phyloP scores from a whole-genome alignment of 441 rosid genomes.

The Iberis amara region DNA sequence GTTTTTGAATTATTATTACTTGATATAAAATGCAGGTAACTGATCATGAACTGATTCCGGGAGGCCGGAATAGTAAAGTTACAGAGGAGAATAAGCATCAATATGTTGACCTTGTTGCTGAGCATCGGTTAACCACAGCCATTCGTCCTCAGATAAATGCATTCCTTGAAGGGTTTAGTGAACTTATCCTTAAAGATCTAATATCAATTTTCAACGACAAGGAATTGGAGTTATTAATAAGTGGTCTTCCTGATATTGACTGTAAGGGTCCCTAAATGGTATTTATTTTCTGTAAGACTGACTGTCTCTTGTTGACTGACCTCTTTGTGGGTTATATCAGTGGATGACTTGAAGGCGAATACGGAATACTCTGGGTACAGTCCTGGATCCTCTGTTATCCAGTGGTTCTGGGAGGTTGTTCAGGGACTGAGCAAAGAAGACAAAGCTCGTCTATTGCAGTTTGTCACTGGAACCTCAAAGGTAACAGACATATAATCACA shows the following conservation, averaged over 20 bases:
- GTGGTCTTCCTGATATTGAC: conserved; percentile 96
- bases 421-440: conserved; percentile 96
- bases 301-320: neutral
- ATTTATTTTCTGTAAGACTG: neutral
- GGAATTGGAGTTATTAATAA: conserved; percentile 84
- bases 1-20: neutral
- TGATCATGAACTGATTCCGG: conserved; percentile 85
- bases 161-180: conserved; percentile 79
- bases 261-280: conserved; percentile 38
- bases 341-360: conserved; percentile 90
- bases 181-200: conserved; percentile 66
- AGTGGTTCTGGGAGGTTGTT: conserved; percentile 98
- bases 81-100: conserved; percentile 89
- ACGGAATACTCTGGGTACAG: conserved; percentile 91
- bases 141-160: conserved; percentile 95
- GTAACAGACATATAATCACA: conserved; percentile 25
- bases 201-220: conserved; percentile 86
- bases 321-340: conserved; percentile 31
- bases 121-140: conserved; percentile 91
- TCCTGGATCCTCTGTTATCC: conserved; percentile 79
- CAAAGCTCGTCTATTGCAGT: conserved; percentile 88
- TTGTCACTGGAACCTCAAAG: conserved; percentile 97
- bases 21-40: conserved; percentile 54
- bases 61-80: conserved; percentile 80
- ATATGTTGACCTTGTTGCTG: conserved; percentile 78